phyloP scores from a whole-genome alignment of 768 basidiomycete genomes.

The Tylopilus sp. region DNA sequence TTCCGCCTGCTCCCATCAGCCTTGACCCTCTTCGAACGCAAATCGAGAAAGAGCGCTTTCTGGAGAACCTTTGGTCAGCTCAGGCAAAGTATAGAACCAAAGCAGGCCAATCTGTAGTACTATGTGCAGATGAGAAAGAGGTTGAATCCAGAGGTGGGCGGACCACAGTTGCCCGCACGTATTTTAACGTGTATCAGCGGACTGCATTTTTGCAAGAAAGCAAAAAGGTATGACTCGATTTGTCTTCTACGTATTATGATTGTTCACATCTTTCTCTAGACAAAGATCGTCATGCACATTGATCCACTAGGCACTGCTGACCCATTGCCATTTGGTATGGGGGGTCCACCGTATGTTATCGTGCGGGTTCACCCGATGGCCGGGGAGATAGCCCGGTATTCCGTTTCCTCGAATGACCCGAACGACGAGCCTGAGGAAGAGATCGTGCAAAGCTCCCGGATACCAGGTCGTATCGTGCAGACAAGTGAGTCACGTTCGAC shows the following conservation, averaged over 20 bases:
- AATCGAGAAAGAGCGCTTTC: slow-evolving; percentile 73
- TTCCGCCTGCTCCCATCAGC: slow-evolving; percentile 64
- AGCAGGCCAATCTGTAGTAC: slow-evolving; percentile 67
- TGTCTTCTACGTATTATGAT: background rate
- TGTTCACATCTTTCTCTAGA: slow-evolving; percentile 41
- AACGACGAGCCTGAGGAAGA: slow-evolving; percentile 76
- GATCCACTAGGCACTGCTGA: slow-evolving; percentile 75
- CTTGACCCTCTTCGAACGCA: slow-evolving; percentile 63
- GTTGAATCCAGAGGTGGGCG: slow-evolving; percentile 65
- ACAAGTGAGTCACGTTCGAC: slow-evolving; percentile 58
- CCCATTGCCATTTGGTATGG: slow-evolving; percentile 71
- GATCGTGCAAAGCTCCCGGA: slow-evolving; percentile 71
- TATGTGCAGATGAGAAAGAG: slow-evolving; percentile 69
- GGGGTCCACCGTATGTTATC: slow-evolving; percentile 69
- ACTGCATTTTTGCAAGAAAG: slow-evolving; percentile 73
- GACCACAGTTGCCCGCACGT: slow-evolving; percentile 70
- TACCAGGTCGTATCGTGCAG: slow-evolving; percentile 73
- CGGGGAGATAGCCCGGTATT: slow-evolving; percentile 78
- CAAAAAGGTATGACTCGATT: slow-evolving; percentile 58
- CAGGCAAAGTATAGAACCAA: slow-evolving; percentile 80
- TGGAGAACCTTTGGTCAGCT: slow-evolving; percentile 86
- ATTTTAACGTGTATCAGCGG: slow-evolving; percentile 85
- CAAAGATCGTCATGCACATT: slow-evolving; percentile 85
- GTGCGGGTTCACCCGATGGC: slow-evolving; percentile 81
- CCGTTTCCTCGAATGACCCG: slow-evolving; percentile 70